A percentile compares a stretch with the other conserved stretches of the same genome.
These are phyloP conservation scores for Priceomyces carsonii DNA, from an alignment of 805 yeast species.

Conservation along the genomic window DNA sequence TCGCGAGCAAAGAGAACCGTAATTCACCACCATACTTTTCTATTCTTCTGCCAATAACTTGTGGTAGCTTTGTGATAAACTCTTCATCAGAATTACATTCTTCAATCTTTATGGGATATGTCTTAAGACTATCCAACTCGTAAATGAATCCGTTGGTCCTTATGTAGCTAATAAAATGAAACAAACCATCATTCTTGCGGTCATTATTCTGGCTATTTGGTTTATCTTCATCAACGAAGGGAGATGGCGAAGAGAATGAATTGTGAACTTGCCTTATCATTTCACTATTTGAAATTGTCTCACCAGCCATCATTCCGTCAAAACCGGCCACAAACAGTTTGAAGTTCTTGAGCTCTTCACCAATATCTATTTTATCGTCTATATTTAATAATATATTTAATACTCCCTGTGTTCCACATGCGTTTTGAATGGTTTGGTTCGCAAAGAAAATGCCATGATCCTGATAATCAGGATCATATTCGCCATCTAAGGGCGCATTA, in stretches of 20 bases:
- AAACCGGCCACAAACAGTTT: slow-evolving; percentile 51
- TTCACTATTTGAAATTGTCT: slow-evolving; percentile 60
- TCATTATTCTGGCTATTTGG: slow-evolving; percentile 19
- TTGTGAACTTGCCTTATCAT: slow-evolving; percentile 57
- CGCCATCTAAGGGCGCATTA: slow-evolving; percentile 45
- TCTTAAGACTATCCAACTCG: slow-evolving; percentile 64
- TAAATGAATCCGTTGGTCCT: slow-evolving; percentile 45
- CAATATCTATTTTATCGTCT: slow-evolving; percentile 40
- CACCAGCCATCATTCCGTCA: slow-evolving; percentile 60
- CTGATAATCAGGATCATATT: slow-evolving; percentile 35
- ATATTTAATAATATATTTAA: slow-evolving; percentile 50
- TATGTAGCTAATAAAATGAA: slow-evolving; percentile 61
- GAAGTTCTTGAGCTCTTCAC: slow-evolving; percentile 49
- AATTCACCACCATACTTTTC: slow-evolving; percentile 50
- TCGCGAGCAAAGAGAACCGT: slow-evolving; percentile 56
- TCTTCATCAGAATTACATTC: slow-evolving; percentile 41
- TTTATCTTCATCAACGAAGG: slow-evolving; percentile 47
- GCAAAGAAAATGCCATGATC: slow-evolving; percentile 55
- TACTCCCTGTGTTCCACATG: slow-evolving; percentile 76
- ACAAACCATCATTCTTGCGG: slow-evolving; percentile 52
- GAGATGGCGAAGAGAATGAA: slow-evolving; percentile 57
- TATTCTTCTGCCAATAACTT: slow-evolving; percentile 48
- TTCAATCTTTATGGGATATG: slow-evolving; percentile 53
- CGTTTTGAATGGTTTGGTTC: slow-evolving; percentile 62
- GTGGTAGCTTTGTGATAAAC: slow-evolving; percentile 42